Percentiles rank a stretch among this genome's conserved stretches.
Conservation (phyloP, 202 grass and related monocot genomes). For the Panicum virgatum region DNA sequence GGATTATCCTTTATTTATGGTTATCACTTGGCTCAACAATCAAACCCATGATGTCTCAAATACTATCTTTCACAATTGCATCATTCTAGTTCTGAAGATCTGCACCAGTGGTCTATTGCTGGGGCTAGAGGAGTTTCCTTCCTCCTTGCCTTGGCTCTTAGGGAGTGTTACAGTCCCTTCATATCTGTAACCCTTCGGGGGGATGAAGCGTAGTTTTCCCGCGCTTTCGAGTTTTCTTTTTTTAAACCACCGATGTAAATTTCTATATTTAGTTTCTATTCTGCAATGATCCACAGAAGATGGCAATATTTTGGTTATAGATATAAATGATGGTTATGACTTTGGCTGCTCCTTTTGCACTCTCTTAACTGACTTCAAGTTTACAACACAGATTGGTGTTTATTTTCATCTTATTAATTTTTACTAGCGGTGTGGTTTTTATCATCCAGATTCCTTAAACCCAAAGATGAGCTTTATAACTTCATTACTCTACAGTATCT, state of each 20-base stretch:
- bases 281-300: background rate
- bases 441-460: background rate
- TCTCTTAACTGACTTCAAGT: background rate
- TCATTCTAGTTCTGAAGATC: no score
- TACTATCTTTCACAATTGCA: background rate
- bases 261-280: background rate
- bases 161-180: no score
- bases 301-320: background rate
- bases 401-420: background rate
- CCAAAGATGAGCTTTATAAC: background rate
- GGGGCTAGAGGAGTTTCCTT: no score
- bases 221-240: no score
- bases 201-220: no score
- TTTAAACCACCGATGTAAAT: no score
- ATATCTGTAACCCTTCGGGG: no score
- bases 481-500: background rate
- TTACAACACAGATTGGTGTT: background rate
- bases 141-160: no score
- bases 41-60: slow-evolving; percentile 14
- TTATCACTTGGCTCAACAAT: background rate
- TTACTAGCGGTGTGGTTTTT: background rate
- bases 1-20: slow-evolving; percentile 3
- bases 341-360: background rate
- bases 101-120: no score
- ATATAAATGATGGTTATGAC: background rate